Conservation (phyloP, 495 filamentous ascomycete genomes). For the Tuber borchii region DNA sequence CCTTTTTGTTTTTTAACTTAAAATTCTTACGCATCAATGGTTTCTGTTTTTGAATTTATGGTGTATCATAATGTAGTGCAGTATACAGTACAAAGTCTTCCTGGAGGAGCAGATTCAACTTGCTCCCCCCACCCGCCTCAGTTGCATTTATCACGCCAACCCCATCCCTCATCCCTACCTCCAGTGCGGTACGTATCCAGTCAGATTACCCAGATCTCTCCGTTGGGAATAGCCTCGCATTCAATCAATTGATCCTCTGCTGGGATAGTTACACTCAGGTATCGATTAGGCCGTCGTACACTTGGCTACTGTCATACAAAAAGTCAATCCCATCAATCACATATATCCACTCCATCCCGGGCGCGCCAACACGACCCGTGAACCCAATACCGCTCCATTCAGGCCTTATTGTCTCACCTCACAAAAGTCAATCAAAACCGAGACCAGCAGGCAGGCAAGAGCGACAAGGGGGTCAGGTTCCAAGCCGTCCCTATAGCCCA, state of each 20-base stretch:
- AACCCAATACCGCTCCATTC: slow-evolving; percentile 38
- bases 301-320: slow-evolving; percentile 35
- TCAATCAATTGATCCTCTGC: slow-evolving; percentile 34
- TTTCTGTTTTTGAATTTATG: background rate
- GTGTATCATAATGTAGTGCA: background rate
- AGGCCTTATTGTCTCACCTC: slow-evolving; percentile 35
- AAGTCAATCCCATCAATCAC: slow-evolving; percentile 29
- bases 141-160: slow-evolving; percentile 26
- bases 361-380: slow-evolving; percentile 37
- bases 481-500: slow-evolving; percentile 27
- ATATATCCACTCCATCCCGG: slow-evolving; percentile 26
- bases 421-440: slow-evolving; percentile 36
- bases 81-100: slow-evolving; percentile 2
- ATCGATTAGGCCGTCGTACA: slow-evolving; percentile 34
- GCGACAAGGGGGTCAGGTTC: slow-evolving; percentile 14
- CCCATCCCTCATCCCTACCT: slow-evolving; percentile 21
- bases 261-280: slow-evolving; percentile 34
- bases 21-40: background rate
- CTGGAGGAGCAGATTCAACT: slow-evolving; percentile 20
- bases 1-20: background rate
- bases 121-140: slow-evolving; percentile 16
- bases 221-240: slow-evolving; percentile 15
- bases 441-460: slow-evolving; percentile 35
- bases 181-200: slow-evolving; percentile 22
- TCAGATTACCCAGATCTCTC: slow-evolving; percentile 29